These are phyloP conservation scores for Globisporangium megalacanthum DNA, from an alignment of 352 stramenopile species.

Conservation along the genomic window DNA sequence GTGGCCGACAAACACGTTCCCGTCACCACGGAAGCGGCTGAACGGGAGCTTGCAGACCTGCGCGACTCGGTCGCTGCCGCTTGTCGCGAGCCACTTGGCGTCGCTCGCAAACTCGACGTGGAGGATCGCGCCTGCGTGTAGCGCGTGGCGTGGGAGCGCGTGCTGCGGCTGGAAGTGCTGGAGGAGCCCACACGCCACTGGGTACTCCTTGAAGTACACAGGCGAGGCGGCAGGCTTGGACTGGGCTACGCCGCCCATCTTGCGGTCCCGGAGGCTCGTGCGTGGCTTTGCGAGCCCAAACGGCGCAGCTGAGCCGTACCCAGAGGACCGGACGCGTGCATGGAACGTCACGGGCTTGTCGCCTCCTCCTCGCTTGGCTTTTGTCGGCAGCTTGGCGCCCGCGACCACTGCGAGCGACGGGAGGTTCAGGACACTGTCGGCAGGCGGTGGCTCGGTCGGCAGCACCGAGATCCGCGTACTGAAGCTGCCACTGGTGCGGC, in stretches of 20 bases:
- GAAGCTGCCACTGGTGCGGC: not conserved
- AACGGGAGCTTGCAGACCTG: slow-evolving; percentile 68
- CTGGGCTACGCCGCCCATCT: slow-evolving; percentile 8
- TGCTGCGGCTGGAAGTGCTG: slow-evolving; percentile 56
- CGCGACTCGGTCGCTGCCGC: slow-evolving; percentile 53
- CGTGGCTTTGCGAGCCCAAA: slow-evolving; percentile 15
- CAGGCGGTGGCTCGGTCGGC: slow-evolving; percentile 30
- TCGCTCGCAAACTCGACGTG: slow-evolving; percentile 75
- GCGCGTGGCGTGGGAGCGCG: slow-evolving; percentile 35
- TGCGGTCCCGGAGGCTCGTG: slow-evolving; percentile 20
- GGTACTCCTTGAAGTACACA: slow-evolving; percentile 68
- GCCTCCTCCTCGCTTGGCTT: slow-evolving; percentile 14
- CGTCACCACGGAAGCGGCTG: slow-evolving; percentile 58
- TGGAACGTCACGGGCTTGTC: slow-evolving; percentile 84
- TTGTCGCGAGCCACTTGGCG: slow-evolving; percentile 66
- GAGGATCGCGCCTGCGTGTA: slow-evolving; percentile 69
- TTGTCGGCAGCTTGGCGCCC: slow-evolving; percentile 11
- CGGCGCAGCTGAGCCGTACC: slow-evolving; percentile 44
- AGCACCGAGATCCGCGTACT: slow-evolving; percentile 41
- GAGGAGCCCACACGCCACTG: slow-evolving; percentile 46
- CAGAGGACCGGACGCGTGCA: slow-evolving; percentile 72
- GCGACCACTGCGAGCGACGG: slow-evolving; percentile 26
- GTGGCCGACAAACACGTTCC: slow-evolving; percentile 63
- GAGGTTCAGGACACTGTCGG: slow-evolving; percentile 53
- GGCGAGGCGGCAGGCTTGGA: slow-evolving; percentile 16